A percentile compares a stretch with the other conserved stretches of the same genome.
Conservation (phyloP, 1,284 basidiomycete genomes). For the Tausonia pullulans region DNA sequence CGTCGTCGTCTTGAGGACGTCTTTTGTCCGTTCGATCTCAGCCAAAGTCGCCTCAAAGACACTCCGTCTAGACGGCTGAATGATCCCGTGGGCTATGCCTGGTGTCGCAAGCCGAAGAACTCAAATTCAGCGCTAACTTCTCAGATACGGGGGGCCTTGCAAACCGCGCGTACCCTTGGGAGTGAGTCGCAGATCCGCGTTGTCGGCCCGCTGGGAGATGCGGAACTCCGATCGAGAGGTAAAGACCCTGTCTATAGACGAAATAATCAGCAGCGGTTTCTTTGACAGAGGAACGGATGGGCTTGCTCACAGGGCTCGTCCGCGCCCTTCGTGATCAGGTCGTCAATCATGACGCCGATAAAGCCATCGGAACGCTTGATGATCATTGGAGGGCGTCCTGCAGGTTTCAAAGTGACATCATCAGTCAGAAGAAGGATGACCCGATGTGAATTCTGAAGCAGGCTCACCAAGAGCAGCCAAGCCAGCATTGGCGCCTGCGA, state of each 20-base stretch:
- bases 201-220: constrained; percentile 74
- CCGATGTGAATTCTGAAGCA: background rate
- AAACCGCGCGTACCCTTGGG: constrained; percentile 45
- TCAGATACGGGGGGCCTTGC: too few species aligned
- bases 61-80: constrained; percentile 55
- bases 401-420: background rate
- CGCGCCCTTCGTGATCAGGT: constrained; percentile 72
- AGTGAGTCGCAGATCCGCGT: constrained; percentile 72
- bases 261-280: background rate
- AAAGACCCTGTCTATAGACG: constrained; percentile 69
- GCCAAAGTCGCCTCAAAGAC: constrained; percentile 41
- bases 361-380: constrained; percentile 73
- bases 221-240: constrained; percentile 81
- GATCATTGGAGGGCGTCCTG: constrained; percentile 44
- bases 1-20: too few species aligned
- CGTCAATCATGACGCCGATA: constrained; percentile 81
- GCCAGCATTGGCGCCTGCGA: constrained; percentile 80
- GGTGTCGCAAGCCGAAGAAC: too few species aligned
- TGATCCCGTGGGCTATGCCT: background rate
- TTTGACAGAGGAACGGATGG: background rate
- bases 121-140: too few species aligned
- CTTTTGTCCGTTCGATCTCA: constrained; percentile 35
- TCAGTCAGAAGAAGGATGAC: background rate
- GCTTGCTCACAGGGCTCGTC: constrained; percentile 56
- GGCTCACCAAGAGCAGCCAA: constrained; percentile 42